phyloP scores from a whole-genome alignment of 2,329 filamentous ascomycete genomes.

The Fulvia fulva region DNA sequence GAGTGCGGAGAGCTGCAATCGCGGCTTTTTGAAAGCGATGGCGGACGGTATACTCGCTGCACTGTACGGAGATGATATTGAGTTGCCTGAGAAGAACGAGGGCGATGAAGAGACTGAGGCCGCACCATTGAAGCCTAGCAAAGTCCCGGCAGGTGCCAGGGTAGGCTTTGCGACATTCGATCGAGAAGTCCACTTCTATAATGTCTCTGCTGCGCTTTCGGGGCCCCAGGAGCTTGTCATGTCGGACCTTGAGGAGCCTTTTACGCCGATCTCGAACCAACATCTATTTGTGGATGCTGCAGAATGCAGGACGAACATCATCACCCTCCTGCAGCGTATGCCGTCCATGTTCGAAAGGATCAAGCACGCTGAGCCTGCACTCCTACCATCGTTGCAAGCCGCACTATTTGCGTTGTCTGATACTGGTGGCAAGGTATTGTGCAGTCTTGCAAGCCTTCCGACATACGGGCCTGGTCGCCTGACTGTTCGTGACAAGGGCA shows the following conservation, averaged over 20 bases:
- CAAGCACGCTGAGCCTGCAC: constrained; percentile 85
- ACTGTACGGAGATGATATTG: constrained; percentile 68
- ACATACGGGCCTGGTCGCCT: constrained; percentile 87
- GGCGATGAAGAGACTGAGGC: constrained; percentile 39
- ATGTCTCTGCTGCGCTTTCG: constrained; percentile 73
- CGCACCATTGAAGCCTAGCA: constrained; percentile 48
- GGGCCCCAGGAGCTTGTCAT: constrained; percentile 98
- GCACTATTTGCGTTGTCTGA: constrained; percentile 76
- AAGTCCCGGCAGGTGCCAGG: constrained; percentile 73
- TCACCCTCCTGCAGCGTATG: constrained; percentile 75
- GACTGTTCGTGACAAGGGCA: constrained; percentile 82
- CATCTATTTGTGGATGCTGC: constrained; percentile 93
- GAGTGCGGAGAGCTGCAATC: constrained; percentile 84
- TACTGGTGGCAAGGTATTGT: constrained; percentile 89
- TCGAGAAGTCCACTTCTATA: constrained; percentile 97
- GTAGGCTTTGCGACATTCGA: constrained; percentile 95
- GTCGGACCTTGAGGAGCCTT: constrained; percentile 95
- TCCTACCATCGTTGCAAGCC: constrained; percentile 79
- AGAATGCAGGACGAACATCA: constrained; percentile 82
- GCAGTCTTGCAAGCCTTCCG: constrained; percentile 79
- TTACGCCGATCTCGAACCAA: constrained; percentile 76
- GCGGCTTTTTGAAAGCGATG: constrained; percentile 84
- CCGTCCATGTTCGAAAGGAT: constrained; percentile 81
- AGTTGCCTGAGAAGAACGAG: constrained; percentile 46
- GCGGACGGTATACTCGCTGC: constrained; percentile 84